Conservation (phyloP, 768 basidiomycete species). For the Russula earlei region DNA sequence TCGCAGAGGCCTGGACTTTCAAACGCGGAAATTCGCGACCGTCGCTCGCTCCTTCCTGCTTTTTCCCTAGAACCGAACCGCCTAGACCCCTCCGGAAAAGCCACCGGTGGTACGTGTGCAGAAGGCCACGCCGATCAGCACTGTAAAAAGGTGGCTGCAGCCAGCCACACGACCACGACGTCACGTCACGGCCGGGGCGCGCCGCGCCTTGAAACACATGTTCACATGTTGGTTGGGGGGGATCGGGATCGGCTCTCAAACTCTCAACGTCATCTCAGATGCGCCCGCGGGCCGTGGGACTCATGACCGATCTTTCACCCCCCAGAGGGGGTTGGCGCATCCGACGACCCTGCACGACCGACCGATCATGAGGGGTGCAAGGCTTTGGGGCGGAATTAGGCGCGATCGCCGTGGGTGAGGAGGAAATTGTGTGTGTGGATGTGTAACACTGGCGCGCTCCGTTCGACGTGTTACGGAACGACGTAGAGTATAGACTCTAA, state of each 20-base stretch:
- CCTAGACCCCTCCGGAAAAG: not conserved
- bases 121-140: not conserved
- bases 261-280: no score
- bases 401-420: not conserved
- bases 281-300: no score
- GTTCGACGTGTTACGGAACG: no score
- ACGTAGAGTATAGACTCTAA: no score
- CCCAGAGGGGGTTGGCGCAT: not conserved
- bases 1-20: not conserved
- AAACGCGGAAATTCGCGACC: not conserved
- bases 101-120: not conserved
- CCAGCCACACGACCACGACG: not conserved
- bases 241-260: no score
- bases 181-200: no score
- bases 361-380: conserved; percentile 3
- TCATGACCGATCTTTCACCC: no score
- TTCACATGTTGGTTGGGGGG: no score
- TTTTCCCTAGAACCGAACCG: not conserved
- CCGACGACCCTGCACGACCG: not conserved
- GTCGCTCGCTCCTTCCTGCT: no score
- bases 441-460: not conserved
- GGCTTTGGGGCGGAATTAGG: not conserved
- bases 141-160: not conserved
- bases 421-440: not conserved
- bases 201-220: no score